Percentiles rank a stretch among this genome's conserved stretches.
These are phyloP conservation scores for Geotrichum cucujoidarum DNA, from an alignment of 1,139 yeast genomes.

Conservation along the genomic window DNA sequence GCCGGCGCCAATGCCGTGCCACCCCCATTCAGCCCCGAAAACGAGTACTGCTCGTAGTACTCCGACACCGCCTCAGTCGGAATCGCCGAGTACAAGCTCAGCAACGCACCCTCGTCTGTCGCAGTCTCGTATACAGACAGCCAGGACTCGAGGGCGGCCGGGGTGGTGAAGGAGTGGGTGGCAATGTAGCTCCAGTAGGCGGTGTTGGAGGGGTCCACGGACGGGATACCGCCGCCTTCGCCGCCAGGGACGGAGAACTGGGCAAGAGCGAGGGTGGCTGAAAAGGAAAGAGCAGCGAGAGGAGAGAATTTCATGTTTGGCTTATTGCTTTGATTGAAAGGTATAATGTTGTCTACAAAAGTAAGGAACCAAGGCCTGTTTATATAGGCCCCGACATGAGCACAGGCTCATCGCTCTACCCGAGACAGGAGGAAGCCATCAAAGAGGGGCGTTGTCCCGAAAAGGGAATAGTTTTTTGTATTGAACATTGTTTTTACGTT, in stretches of 20 bases:
- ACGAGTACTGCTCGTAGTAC: background rate
- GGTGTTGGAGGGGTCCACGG: background rate
- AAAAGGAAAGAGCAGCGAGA: background rate
- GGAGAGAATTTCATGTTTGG: conserved; percentile 1
- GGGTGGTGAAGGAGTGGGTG: conserved; percentile 4
- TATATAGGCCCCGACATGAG: no score
- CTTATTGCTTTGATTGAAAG: background rate
- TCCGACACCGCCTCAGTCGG: background rate
- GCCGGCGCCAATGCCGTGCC: background rate
- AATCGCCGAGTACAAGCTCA: background rate
- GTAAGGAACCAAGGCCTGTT: no score
- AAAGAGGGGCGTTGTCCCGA: no score
- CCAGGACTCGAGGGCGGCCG: conserved; percentile 4
- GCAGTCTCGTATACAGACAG: background rate
- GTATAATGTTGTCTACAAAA: background rate
- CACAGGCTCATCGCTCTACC: no score
- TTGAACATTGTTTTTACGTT: no score
- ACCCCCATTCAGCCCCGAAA: background rate
- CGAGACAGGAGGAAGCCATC: no score
- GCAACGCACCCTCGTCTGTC: background rate
- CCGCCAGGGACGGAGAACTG: background rate
- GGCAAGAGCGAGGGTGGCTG: background rate
- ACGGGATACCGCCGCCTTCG: background rate
- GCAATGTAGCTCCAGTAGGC: background rate
- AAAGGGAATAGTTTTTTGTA: no score